Evolutionary conservation across 2,329 filamentous ascomycete genomes (phyloP).

Genomic region (Xylaria polymorpha): DNA sequence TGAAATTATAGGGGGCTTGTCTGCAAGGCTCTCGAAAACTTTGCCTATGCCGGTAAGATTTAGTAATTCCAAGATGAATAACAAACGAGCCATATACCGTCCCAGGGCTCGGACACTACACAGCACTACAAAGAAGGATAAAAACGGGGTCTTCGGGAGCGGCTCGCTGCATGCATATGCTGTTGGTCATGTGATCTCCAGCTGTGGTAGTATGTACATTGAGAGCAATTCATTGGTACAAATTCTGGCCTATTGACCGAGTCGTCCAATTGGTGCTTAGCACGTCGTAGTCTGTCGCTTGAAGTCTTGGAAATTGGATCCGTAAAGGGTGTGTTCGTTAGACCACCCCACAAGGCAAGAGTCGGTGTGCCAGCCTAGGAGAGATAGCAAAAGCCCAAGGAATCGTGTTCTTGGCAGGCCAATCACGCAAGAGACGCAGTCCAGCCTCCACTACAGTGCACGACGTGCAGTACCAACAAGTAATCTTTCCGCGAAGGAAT

Average conservation of each 20-base stretch:
- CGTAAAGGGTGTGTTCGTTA: constrained; percentile 17
- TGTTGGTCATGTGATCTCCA: constrained; percentile 46
- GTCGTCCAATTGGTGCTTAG: constrained; percentile 28
- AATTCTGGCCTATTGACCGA: constrained; percentile 2
- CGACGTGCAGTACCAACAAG: not conserved
- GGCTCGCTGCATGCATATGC: constrained; percentile 50
- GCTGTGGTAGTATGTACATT: constrained; percentile 17
- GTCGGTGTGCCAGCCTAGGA: constrained; percentile 31
- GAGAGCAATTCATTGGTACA: constrained; percentile 27
- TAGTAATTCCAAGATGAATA: not conserved
- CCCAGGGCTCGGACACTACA: constrained; percentile 24
- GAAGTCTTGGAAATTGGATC: constrained; percentile 18
- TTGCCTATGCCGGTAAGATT: not conserved
- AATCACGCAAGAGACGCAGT: constrained; percentile 7
- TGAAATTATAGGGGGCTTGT: not conserved
- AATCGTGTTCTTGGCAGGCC: constrained; percentile 28
- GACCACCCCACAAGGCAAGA: constrained; percentile 33
- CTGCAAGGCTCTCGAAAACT: not conserved
- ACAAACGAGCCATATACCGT: constrained; percentile 13
- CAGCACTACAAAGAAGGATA: constrained; percentile 38
- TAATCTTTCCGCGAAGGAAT: constrained; percentile 11
- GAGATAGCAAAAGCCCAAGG: constrained; percentile 12
- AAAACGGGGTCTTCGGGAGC: constrained; percentile 48
- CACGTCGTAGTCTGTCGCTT: constrained; percentile 18
- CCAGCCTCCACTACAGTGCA: constrained; percentile 12